Base-by-base conservation (phyloP, 2,329 filamentous ascomycete genomes). In the Ascochyta viciae-villosae region DNA sequence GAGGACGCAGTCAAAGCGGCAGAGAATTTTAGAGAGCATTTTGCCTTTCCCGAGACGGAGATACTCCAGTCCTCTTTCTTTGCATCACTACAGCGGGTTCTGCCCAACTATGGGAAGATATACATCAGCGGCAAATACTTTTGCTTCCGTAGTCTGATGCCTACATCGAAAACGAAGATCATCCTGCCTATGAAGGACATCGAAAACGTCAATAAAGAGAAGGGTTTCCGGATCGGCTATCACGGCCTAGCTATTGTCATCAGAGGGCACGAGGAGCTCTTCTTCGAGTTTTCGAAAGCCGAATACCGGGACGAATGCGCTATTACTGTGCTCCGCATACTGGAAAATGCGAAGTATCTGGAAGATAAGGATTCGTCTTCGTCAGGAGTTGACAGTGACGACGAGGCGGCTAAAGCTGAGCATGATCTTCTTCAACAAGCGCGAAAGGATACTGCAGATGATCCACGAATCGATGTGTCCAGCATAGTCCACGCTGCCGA, bases 41-140 rank as follows among this genome's bases (percentile, higher is more conserved):
- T 99, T 77, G 91, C 92, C 1, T 82, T 98, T n/a, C 91, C 93
- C 0, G 82, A 87, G 31, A 87, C 87, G 0, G 95, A 99, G 72
- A 89, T 87, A 71, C 84, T 99, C 1, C 87, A 91, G 60, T 93
- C 94, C 1, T 91, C 92, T 0, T 98, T 95, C 76, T 98, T 92
- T 75, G 92, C 91, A n/a, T 91, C 90, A 71, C 82, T 98, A n/a
- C 87, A 96, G 65, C 87, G 93, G 3, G 91, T 96, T 0, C 77
- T 98, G 27, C 95, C 95, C 3, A 82, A 98, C 2, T 98, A 97
- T 68, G 95, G 95, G 66, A 99, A 98, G 77, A 90, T 98, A 31
- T 99, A 99, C 76, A 88, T 98, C 63, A 93, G 95, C 71, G 87
- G 92, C 64, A 86, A 86, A 22, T 89, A 88, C 54, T 91, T 98